Base-by-base conservation (phyloP, 2,329 filamentous ascomycete genomes). In the Pseudogymnoascus sp. region DNA sequence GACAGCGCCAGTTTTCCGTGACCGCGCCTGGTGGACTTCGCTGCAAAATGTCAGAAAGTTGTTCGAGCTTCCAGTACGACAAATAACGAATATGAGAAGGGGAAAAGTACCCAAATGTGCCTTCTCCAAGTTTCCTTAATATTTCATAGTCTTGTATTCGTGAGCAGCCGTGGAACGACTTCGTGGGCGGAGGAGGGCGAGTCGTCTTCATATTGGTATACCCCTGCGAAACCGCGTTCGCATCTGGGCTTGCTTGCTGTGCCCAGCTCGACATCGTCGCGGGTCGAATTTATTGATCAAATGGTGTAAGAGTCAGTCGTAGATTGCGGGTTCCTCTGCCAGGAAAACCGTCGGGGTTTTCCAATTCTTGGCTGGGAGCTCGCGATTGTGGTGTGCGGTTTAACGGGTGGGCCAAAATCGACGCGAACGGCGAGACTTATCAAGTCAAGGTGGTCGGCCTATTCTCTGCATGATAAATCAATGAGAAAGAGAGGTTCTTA, bases 1-100 rank as follows among this genome's bases (percentile, higher is more conserved):
- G 53, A 93, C 76, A 23, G 84, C 82, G 62, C 90, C 88, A 1
- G 86, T 90, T 71, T 84, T 89, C 71, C 85, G 88, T 28, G 89
- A 91, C 66, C 85, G 85, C 65, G 92, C 95, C 72, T 93, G 95
- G 76, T 96, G 91, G 40, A 97, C 95, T 78, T 97, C 92, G 68
- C 88, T 89, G 66, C 16, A 18, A 16, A 62, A 62, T 25, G 42
- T 63, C 66, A 46, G 46, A 60, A 60, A 60, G 7, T 60, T 37
- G 59, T 40, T 60, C 34, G 1, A 40, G 23, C 34, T 60, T n/a
- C 12, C 59, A 25, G 28, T 3, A 14, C 37, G 25, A 49, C n/a
- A 9, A 43, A 28, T 25, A 34, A 36, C 5, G 14, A 16, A 11
- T 23, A 46, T 28, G 36, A 28, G 46, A 16, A 6, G 25, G 4